A percentile compares a stretch with the other conserved stretches of the same genome.
phyloP scores from a whole-genome alignment of 73 alveolate species.

The Paramecium biaurelia region DNA sequence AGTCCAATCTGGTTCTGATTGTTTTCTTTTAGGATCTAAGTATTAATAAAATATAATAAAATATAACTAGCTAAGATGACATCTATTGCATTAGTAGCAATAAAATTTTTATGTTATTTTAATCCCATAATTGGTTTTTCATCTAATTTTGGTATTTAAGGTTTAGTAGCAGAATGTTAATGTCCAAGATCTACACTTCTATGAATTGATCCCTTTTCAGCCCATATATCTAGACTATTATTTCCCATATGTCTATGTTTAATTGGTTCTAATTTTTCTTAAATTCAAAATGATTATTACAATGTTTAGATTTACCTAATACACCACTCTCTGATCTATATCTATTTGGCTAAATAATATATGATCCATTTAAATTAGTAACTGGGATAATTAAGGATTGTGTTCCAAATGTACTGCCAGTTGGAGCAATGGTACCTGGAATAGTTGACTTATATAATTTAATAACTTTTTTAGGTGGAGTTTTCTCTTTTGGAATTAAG shows the following conservation, averaged over 20 bases:
- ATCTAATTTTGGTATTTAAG: conserved; percentile 56
- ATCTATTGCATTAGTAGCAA: conserved; percentile 76
- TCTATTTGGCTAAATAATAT: background rate
- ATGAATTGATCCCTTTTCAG: background rate
- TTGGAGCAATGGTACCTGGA: background rate
- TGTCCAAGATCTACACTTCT: background rate
- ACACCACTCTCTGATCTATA: conserved; percentile 37
- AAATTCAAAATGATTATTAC: background rate
- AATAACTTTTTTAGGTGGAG: background rate
- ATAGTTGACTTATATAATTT: background rate
- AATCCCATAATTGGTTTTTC: conserved; percentile 74
- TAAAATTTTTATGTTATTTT: conserved; percentile 65
- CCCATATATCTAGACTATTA: background rate
- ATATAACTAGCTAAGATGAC: conserved; percentile 49
- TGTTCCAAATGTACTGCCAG: conserved; percentile 16
- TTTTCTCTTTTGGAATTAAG: background rate
- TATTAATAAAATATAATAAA: background rate
- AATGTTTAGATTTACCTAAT: background rate
- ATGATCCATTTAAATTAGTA: conserved; percentile 7
- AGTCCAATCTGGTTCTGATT: conserved; percentile 55
- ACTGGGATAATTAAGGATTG: background rate
- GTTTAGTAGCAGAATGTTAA: background rate
- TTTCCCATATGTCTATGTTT: background rate
- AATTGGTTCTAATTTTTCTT: background rate
- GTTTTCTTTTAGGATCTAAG: conserved; percentile 61